phyloP scores from a whole-genome alignment of 495 filamentous ascomycete genomes.

The Penicillium canescens region DNA sequence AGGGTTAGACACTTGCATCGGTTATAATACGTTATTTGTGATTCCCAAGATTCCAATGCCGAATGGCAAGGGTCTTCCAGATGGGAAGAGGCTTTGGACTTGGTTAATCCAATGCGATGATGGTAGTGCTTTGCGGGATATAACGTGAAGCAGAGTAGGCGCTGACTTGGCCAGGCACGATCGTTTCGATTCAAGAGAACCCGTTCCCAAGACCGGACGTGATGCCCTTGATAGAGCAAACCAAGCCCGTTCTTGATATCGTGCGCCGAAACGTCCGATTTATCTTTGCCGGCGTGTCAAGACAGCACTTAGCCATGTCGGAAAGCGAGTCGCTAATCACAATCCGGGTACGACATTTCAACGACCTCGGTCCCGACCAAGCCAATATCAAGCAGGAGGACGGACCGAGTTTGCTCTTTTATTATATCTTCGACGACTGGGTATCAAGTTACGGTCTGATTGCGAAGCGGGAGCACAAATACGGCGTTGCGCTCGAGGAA shows the following conservation, averaged over 20 bases:
- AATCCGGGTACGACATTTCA: conserved; percentile 50
- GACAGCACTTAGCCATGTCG: conserved; percentile 36
- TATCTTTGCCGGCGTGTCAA: conserved; percentile 73
- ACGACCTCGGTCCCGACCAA: conserved; percentile 28
- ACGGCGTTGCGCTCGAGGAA: conserved; percentile 54
- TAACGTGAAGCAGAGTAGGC: background rate
- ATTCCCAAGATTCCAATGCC: conserved; percentile 35
- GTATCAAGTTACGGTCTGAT: conserved; percentile 66
- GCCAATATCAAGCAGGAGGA: conserved; percentile 55
- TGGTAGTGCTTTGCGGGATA: conserved; percentile 42
- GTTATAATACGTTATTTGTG: conserved; percentile 77
- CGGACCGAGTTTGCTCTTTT: conserved; percentile 74
- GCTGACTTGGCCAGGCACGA: conserved; percentile 51
- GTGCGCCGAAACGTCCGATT: conserved; percentile 69
- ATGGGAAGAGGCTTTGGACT: conserved; percentile 67
- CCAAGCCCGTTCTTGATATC: conserved; percentile 43
- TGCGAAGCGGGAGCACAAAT: conserved; percentile 59
- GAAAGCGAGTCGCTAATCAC: conserved; percentile 49
- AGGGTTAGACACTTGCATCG: conserved; percentile 68
- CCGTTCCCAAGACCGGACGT: conserved; percentile 49
- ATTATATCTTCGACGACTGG: conserved; percentile 90
- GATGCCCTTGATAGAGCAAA: conserved; percentile 28
- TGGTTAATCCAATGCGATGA: conserved; percentile 85
- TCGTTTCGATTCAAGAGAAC: conserved; percentile 77
- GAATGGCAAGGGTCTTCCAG: conserved; percentile 52